Base-by-base conservation (phyloP, 2,329 filamentous ascomycete genomes). In the Aspergillus pseudoviridinutans region DNA sequence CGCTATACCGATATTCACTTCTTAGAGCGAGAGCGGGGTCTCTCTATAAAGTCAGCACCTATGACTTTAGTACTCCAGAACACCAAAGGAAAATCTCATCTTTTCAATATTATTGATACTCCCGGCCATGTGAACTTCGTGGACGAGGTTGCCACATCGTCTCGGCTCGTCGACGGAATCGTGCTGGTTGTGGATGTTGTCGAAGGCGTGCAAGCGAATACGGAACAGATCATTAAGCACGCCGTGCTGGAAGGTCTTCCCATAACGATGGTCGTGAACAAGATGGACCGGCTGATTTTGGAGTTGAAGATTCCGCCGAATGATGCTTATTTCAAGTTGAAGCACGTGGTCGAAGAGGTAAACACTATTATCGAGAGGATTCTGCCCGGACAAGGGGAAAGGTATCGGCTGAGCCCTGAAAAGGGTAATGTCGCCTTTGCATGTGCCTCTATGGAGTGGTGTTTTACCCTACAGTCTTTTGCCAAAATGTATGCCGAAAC, bases 341-440 rank as follows among this genome's bases (percentile, higher is more conserved):
- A 97, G 78, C 92, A 97, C 73, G 92, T 97, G n/a, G 86, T 99
- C 54, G 94, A 99, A 74, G 91, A 97, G 75, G 92, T 99, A 75
- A 99, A 99, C 76, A 96, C 91, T 1, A 80, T 94, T 65, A 97
- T 99, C 68, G 91, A 96, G 71, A 92, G 90, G 71, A 89, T 90
- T 3, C 81, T 92, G 28, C 93, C 94, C 3, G 88, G 91, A 1
- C 85, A 86, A 66, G 92, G 92, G 28, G 90, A 91, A 68, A 86
- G 84, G 60, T 86, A 85, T 74, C 86, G 94, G 62, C 76, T 99
- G 61, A 97, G 93, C 65, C 94, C 94, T 0, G 94, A 99, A 71
- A 96, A 92, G 77, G 94, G 94, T 60, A 99, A 99, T 71, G 94
- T 99, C n/a, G 87, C 95, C 9, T 99, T 99, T 71, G 90, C 93